These are phyloP conservation scores for Kwoniella sp. DNA, from an alignment of 768 basidiomycete species.

Conservation along the genomic window DNA sequence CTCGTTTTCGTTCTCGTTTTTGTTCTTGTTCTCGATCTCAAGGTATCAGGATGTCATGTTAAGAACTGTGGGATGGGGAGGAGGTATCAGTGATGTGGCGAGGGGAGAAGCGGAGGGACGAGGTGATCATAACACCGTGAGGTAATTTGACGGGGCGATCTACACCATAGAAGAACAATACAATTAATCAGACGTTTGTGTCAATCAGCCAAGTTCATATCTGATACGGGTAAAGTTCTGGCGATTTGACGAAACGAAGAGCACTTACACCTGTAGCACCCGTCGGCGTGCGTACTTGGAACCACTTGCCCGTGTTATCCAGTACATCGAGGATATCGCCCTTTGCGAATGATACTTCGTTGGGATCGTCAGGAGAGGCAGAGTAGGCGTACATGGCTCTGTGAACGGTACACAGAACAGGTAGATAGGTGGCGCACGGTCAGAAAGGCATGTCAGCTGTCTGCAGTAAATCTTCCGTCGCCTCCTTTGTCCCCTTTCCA, in stretches of 20 bases:
- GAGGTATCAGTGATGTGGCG: background rate
- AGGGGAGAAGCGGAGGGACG: background rate
- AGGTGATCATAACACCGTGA: slow-evolving; percentile 36
- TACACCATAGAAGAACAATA: no score
- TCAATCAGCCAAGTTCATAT: background rate
- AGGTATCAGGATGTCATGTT: slow-evolving; percentile 1
- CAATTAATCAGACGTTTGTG: no score
- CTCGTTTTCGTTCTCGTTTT: no score
- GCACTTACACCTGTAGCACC: slow-evolving; percentile 54
- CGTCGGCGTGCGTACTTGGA: slow-evolving; percentile 45
- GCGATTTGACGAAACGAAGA: no score
- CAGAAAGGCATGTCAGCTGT: slow-evolving; percentile 2
- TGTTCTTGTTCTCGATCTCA: background rate
- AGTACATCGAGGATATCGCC: slow-evolving; percentile 89
- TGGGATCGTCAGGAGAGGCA: slow-evolving; percentile 92
- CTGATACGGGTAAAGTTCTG: no score
- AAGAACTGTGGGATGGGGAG: no score
- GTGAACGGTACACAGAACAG: slow-evolving; percentile 22
- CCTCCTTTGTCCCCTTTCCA: background rate
- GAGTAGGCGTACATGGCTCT: slow-evolving; percentile 66
- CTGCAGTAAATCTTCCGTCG: background rate
- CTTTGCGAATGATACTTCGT: slow-evolving; percentile 90
- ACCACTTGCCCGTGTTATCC: slow-evolving; percentile 71
- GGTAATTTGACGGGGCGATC: slow-evolving; percentile 55
- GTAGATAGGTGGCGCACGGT: background rate